Percentiles rank a stretch among this genome's conserved stretches.
These are phyloP conservation scores for Nevesoporus exiguus DNA, from an alignment of 768 basidiomycete genomes.

Conservation along the genomic window DNA sequence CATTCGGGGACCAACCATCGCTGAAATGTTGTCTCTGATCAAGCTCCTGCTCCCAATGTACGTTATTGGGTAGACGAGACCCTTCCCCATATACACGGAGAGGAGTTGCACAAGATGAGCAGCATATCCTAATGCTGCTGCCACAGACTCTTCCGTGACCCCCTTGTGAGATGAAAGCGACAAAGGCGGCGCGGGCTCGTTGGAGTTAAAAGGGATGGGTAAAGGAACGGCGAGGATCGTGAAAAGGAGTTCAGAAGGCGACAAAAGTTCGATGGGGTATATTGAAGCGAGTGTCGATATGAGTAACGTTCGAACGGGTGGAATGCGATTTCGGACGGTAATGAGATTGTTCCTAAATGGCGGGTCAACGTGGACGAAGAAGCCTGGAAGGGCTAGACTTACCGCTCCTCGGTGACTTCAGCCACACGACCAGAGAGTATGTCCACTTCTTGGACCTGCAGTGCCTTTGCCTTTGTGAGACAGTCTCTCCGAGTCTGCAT, in stretches of 20 bases:
- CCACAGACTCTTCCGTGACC: conserved; percentile 81
- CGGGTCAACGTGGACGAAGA: conserved; percentile 15
- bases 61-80: conserved; percentile 84
- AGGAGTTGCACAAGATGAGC: conserved; percentile 85
- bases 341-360: conserved; percentile 43
- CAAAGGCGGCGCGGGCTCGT: conserved; percentile 84
- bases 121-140: conserved; percentile 87
- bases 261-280: conserved; percentile 86
- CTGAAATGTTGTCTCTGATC: conserved; percentile 88
- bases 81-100: conserved; percentile 71
- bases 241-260: conserved; percentile 83
- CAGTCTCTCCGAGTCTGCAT: conserved; percentile 45
- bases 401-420: conserved; percentile 41
- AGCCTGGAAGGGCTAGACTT: conserved; percentile 7
- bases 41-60: conserved; percentile 88
- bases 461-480: conserved; percentile 42
- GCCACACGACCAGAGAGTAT: conserved; percentile 28
- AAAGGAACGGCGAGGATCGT: conserved; percentile 85
- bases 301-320: conserved; percentile 56
- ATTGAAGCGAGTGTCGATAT: conserved; percentile 70
- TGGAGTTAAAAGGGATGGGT: conserved; percentile 72
- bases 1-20: conserved; percentile 95
- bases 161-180: conserved; percentile 59
- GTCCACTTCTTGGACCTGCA: conserved; percentile 33
- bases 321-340: conserved; percentile 47